phyloP scores from a whole-genome alignment of 352 stramenopile genomes.

The Phytopythium aichiense region DNA sequence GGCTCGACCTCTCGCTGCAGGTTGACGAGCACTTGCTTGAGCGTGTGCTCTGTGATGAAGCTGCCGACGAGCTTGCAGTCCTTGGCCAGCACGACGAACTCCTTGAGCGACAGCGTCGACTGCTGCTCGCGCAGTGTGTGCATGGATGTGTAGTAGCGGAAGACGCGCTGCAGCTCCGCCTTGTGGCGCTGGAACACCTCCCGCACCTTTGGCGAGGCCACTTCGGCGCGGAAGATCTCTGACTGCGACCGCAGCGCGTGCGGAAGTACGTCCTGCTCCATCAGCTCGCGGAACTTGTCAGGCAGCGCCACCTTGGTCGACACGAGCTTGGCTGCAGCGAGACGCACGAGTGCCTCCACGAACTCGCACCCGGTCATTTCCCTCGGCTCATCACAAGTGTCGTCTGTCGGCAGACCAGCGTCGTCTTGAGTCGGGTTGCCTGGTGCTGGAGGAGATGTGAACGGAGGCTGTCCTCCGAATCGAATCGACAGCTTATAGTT shows the following conservation, averaged over 20 bases:
- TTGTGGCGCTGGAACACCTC: constrained; percentile 78
- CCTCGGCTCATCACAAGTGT: constrained; percentile 10
- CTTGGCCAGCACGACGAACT: constrained; percentile 56
- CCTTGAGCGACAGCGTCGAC: constrained; percentile 60
- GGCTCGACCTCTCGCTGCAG: constrained; percentile 52
- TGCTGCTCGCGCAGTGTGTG: constrained; percentile 66
- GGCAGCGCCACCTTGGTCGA: constrained; percentile 28
- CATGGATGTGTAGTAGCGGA: constrained; percentile 82
- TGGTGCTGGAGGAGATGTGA: background rate
- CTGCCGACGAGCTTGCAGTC: constrained; percentile 75
- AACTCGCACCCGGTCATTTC: constrained; percentile 69
- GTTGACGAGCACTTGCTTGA: constrained; percentile 76
- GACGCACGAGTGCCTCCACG: constrained; percentile 51
- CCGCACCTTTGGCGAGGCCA: constrained; percentile 61
- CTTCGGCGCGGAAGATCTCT: constrained; percentile 69
- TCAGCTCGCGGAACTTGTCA: constrained; percentile 58
- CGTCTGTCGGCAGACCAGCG: background rate
- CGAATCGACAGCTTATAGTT: constrained; percentile 37
- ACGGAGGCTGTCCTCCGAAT: background rate
- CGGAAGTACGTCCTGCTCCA: constrained; percentile 64
- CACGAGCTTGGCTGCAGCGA: constrained; percentile 51
- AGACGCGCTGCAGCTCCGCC: constrained; percentile 56
- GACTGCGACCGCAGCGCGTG: constrained; percentile 66
- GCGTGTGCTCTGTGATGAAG: constrained; percentile 74
- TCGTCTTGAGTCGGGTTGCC: background rate